A percentile compares a stretch with the other conserved stretches of the same genome.
Evolutionary conservation across 1,284 basidiomycete genomes (phyloP).

Genomic region (Boletellus sp.): DNA sequence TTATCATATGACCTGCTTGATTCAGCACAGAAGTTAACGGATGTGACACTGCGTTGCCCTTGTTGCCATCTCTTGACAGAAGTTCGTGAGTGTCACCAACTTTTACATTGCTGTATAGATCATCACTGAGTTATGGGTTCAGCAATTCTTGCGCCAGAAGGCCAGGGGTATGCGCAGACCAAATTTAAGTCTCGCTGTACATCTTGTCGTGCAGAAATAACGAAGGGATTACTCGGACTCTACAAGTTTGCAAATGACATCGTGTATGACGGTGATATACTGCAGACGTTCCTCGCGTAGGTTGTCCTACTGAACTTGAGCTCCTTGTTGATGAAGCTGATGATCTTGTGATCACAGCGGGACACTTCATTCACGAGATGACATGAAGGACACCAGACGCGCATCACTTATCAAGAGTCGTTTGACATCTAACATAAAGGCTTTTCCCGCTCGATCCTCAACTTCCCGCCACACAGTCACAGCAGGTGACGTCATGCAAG

Average conservation of each 20-base stretch:
- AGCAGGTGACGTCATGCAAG: slow-evolving; percentile 3
- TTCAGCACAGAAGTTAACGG: slow-evolving; percentile 10
- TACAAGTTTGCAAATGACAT: slow-evolving; percentile 30
- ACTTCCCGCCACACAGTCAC: background rate
- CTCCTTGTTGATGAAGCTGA: background rate
- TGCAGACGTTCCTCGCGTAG: slow-evolving; percentile 11
- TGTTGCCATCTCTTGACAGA: slow-evolving; percentile 13
- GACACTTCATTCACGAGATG: slow-evolving; percentile 23
- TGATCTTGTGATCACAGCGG: slow-evolving; percentile 12
- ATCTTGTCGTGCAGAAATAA: slow-evolving; percentile 26
- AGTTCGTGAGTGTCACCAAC: slow-evolving; percentile 16
- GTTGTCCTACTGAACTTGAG: background rate
- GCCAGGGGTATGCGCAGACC: slow-evolving; percentile 35
- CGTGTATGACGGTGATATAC: background rate
- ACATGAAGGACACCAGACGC: slow-evolving; percentile 13
- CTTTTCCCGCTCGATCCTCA: background rate
- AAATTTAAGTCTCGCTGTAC: slow-evolving; percentile 26
- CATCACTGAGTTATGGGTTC: background rate
- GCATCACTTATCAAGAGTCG: slow-evolving; percentile 24
- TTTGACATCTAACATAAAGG: slow-evolving; percentile 7
- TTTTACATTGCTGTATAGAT: background rate
- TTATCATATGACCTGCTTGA: slow-evolving; percentile 32
- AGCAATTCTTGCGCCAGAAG: slow-evolving; percentile 12
- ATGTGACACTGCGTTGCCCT: slow-evolving; percentile 25
- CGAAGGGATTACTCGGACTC: slow-evolving; percentile 27